phyloP scores from a whole-genome alignment of 768 basidiomycete genomes.

The Leccinum boreale region DNA sequence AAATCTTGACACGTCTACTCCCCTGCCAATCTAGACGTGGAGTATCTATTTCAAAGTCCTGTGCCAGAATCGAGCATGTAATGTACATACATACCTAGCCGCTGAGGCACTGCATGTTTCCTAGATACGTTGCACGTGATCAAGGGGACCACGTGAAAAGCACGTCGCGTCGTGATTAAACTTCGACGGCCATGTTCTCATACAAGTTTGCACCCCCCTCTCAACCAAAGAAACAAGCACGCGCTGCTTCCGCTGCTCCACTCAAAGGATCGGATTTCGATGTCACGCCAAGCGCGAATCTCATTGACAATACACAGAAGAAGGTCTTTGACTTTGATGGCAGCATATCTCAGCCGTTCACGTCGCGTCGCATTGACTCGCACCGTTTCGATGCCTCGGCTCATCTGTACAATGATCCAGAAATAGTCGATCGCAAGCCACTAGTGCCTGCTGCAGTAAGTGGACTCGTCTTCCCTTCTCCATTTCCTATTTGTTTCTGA shows the following conservation, averaged over 20 bases:
- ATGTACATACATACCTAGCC: too few relatives aligned
- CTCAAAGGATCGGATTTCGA: constrained; percentile 11
- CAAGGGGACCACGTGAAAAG: background rate
- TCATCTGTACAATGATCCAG: constrained; percentile 2
- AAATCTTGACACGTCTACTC: too few relatives aligned
- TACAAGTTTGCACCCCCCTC: constrained; percentile 18
- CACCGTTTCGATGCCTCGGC: constrained; percentile 5
- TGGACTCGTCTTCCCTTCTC: background rate
- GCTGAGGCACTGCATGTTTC: too few relatives aligned
- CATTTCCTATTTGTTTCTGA: background rate
- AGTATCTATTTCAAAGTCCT: too few relatives aligned
- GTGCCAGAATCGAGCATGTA: too few relatives aligned
- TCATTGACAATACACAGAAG: constrained; percentile 1
- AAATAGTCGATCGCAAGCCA: constrained; percentile 6
- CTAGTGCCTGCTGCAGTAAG: constrained; percentile 6
- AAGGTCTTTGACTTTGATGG: constrained; percentile 7
- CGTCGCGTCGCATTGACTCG: constrained; percentile 13
- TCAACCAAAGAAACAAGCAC: constrained; percentile 8
- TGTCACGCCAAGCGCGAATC: constrained; percentile 6
- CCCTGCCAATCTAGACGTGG: too few relatives aligned
- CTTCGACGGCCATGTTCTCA: constrained; percentile 5
- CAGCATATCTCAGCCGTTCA: constrained; percentile 6
- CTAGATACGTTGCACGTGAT: too few relatives aligned
- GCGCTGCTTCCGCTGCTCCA: constrained; percentile 1
- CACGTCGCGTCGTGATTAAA: background rate